Evolutionary conservation across 2,329 filamentous ascomycete species (phyloP), one percentile per base, ranked within the genome.

Genomic region (Ustulina deusta): DNA sequence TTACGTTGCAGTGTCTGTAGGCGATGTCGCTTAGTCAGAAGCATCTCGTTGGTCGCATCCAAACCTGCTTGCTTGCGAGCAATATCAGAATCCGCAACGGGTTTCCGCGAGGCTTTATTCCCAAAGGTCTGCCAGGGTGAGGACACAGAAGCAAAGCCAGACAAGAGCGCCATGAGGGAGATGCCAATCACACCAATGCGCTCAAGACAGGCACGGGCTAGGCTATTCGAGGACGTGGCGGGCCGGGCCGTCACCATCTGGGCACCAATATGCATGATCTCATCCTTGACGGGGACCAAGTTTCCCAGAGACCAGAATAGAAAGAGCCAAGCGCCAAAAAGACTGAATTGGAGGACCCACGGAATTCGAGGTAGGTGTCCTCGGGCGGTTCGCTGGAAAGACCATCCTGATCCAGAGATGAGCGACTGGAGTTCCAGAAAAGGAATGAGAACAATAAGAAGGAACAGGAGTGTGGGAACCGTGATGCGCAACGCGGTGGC

Each of bases 141-240:
- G 27, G 92, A 94, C 38, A 97, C 91, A n/a, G 93, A 93, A 6
- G 93, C 93, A 74, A 97, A 97, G 0, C 93, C 93, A 6, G 93
- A 93, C n/a, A 97, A 83, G 15, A 94, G 85, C 17, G 93, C 93
- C 93, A 97, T 97, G 61, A 96, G 81, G 55, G 91, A 90, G 63
- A 96, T 93, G 3, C 93, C 93, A 69, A 97, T 93, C 46, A 97
- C 90, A 13, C 93, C 93, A 29, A 97, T 89, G 51, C 93, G 81
- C 77, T 90, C 88, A 40, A 91, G 80, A 71, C 87, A 90, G 9
- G 85, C 88, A 49, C 85, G 80, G 17, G 83, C 83, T 56, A 88
- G 73, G 1, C 78, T 77, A 70, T 72, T 80, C 73, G 63, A 78
- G 73, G 20, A 83, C 73, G 59, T 80, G 78, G 63, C 80, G 76